Evolutionary conservation across 2,329 filamentous ascomycete genomes (phyloP).

Genomic region (Tolypocladium capitatum): DNA sequence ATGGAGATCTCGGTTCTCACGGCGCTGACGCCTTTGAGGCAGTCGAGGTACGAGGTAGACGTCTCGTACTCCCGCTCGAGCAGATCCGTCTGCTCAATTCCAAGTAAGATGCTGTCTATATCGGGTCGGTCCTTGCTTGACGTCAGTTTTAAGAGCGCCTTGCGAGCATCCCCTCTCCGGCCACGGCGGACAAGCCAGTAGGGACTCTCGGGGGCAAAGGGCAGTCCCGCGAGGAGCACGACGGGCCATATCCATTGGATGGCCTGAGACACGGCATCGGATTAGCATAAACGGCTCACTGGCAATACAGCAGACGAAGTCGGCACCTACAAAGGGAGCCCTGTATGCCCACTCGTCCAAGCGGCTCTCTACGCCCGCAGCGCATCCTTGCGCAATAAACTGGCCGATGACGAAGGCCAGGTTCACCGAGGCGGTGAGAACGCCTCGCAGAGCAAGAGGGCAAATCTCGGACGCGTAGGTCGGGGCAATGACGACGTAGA

Average conservation of each 20-base stretch:
- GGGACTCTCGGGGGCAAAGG: constrained; percentile 35
- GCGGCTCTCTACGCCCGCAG: constrained; percentile 18
- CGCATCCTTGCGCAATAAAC: constrained; percentile 14
- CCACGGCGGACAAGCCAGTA: constrained; percentile 36
- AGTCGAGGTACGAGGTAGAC: constrained; percentile 36
- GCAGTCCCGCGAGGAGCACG: constrained; percentile 28
- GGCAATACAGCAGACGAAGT: background rate
- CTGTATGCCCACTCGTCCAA: constrained; percentile 32
- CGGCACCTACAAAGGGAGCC: constrained; percentile 10
- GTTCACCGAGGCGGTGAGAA: constrained; percentile 28
- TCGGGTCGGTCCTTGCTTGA: constrained; percentile 12
- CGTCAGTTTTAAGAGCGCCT: constrained; percentile 29
- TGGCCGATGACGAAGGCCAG: constrained; percentile 29
- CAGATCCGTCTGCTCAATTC: constrained; percentile 45
- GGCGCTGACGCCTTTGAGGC: constrained; percentile 33
- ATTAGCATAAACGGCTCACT: background rate
- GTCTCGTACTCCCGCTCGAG: constrained; percentile 37
- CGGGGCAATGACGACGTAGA: constrained; percentile 28
- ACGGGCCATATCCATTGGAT: constrained; percentile 38
- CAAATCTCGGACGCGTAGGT: constrained; percentile 32
- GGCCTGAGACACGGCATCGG: constrained; percentile 11
- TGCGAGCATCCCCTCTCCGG: constrained; percentile 24
- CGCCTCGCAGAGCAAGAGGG: constrained; percentile 25
- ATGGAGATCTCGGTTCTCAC: constrained; percentile 42
- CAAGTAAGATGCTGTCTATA: constrained; percentile 30